Conservation (phyloP, 805 yeast genomes). For the Blastobotrys peoriensis region DNA sequence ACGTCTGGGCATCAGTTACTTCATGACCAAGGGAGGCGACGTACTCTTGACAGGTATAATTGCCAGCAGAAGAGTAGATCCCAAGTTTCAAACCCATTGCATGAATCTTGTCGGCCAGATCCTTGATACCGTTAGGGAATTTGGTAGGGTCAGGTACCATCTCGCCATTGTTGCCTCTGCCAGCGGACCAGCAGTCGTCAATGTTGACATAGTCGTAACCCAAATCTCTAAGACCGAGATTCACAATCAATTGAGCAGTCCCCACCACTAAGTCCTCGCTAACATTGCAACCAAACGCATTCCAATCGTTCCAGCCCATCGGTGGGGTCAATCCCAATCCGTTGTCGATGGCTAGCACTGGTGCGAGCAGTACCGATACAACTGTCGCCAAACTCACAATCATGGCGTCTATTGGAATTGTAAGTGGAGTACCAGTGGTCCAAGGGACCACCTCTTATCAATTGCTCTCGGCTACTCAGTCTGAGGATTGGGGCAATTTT, state of each 20-base stretch:
- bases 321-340: too few species aligned
- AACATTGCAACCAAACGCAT: slow-evolving; percentile 23
- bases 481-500: too few species aligned
- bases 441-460: too few species aligned
- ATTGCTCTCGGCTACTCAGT: too few species aligned
- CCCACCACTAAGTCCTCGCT: slow-evolving; percentile 19
- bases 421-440: too few species aligned
- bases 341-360: too few species aligned
- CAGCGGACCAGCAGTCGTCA: slow-evolving; percentile 26
- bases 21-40: slow-evolving; percentile 25
- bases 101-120: slow-evolving; percentile 21
- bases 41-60: slow-evolving; percentile 25
- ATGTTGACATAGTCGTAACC: slow-evolving; percentile 26
- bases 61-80: slow-evolving; percentile 28
- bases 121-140: slow-evolving; percentile 25
- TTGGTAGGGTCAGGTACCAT: slow-evolving; percentile 19
- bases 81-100: slow-evolving; percentile 22
- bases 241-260: slow-evolving; percentile 20
- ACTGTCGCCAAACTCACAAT: too few species aligned
- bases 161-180: slow-evolving; percentile 15
- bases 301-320: slow-evolving; percentile 20
- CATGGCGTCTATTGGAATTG: too few species aligned
- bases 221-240: slow-evolving; percentile 18
- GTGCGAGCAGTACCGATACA: too few species aligned
- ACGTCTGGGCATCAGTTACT: slow-evolving; percentile 23